Percentiles rank a stretch among this genome's conserved stretches.
phyloP scores from a whole-genome alignment of 1,284 basidiomycete genomes.

The Schizophyllum commune region DNA sequence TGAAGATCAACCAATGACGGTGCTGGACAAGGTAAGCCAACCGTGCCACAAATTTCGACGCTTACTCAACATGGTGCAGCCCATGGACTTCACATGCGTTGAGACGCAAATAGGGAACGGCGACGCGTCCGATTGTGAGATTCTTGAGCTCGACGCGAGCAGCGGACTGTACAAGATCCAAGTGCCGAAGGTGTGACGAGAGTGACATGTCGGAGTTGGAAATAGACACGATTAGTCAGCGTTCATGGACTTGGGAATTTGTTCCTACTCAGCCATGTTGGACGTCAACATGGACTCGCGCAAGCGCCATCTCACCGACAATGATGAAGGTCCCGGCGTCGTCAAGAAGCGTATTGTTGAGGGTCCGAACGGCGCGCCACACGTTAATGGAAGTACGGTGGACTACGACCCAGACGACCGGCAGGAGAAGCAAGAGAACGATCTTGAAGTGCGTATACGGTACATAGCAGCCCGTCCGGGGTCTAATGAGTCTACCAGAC shows the following conservation, averaged over 20 bases:
- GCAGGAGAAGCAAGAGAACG: conserved; percentile 53
- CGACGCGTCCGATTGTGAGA: conserved; percentile 67
- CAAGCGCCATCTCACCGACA: conserved; percentile 55
- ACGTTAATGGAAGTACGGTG: conserved; percentile 42
- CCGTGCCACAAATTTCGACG: conserved; percentile 4
- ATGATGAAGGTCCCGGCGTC: conserved; percentile 35
- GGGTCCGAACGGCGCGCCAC: conserved; percentile 48
- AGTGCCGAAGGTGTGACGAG: conserved; percentile 17
- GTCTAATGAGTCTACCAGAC: conserved; percentile 30
- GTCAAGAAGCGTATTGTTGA: conserved; percentile 63
- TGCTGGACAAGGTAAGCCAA: conserved; percentile 52
- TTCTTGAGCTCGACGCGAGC: conserved; percentile 45
- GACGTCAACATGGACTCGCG: conserved; percentile 43
- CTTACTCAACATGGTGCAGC: conserved; percentile 29
- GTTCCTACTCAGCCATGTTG: neutral
- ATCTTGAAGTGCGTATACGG: conserved; percentile 52
- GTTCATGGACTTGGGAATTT: neutral
- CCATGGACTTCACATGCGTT: conserved; percentile 74
- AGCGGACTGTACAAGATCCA: conserved; percentile 28
- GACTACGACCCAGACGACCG: conserved; percentile 28
- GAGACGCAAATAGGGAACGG: conserved; percentile 82
- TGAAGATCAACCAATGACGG: conserved; percentile 80
- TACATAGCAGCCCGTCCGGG: neutral
- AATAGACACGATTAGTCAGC: conserved; percentile 9
- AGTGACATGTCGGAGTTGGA: conserved; percentile 2